A percentile compares a stretch with the other conserved stretches of the same genome.
Evolutionary conservation across 2,329 filamentous ascomycete genomes (phyloP).

Genomic region (Coleophoma eucalyptorum): DNA sequence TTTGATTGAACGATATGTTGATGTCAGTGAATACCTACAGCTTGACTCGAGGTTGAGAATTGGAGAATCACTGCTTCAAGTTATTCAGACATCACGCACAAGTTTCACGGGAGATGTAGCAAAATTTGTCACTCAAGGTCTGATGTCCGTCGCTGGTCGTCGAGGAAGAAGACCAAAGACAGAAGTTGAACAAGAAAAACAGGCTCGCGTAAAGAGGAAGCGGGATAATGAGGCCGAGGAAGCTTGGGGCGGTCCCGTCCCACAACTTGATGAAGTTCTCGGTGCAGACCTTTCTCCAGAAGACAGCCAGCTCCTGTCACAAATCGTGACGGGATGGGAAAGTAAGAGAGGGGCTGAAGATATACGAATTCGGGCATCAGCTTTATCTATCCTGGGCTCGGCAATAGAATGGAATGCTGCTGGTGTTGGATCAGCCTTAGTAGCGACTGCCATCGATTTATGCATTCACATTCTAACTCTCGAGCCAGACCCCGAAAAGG

Average conservation of each 20-base stretch:
- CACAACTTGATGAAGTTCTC: conserved; percentile 38
- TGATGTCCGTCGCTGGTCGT: conserved; percentile 62
- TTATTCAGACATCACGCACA: conserved; percentile 56
- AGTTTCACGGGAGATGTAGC: conserved; percentile 52
- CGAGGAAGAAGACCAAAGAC: conserved; percentile 59
- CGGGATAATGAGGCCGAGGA: conserved; percentile 48
- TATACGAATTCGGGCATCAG: conserved; percentile 64
- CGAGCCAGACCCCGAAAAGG: conserved; percentile 56
- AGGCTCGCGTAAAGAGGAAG: conserved; percentile 42
- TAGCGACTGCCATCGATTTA: conserved; percentile 57
- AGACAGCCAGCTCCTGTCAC: conserved; percentile 45
- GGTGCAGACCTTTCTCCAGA: conserved; percentile 11
- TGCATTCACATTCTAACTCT: conserved; percentile 58
- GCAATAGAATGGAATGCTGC: conserved; percentile 57
- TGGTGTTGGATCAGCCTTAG: conserved; percentile 48
- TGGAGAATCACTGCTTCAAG: conserved; percentile 63
- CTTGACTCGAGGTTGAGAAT: conserved; percentile 65
- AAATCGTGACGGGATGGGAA: conserved; percentile 66
- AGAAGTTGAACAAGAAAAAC: conserved; percentile 48
- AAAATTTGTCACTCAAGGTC: conserved; percentile 47
- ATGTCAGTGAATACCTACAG: conserved; percentile 51
- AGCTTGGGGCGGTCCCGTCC: conserved; percentile 50
- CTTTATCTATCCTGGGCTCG: conserved; percentile 60
- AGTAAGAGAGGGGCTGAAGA: conserved; percentile 64
- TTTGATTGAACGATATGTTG: conserved; percentile 64